These are phyloP conservation scores for Olyra latifolia DNA, from an alignment of 176 grass and related monocot species.

Conservation along the genomic window DNA sequence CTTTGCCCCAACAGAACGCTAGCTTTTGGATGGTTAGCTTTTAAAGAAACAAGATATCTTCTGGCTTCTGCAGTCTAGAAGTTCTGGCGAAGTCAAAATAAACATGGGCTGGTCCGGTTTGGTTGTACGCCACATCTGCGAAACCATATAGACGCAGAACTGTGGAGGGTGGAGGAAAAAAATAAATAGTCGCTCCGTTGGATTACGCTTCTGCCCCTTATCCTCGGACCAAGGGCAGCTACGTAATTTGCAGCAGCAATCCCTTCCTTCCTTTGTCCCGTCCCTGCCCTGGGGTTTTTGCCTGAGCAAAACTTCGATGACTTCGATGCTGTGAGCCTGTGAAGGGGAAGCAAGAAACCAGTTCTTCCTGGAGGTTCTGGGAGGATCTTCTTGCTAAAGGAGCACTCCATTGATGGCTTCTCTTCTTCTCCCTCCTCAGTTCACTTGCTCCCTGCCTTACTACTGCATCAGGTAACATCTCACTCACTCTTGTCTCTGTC, in stretches of 20 bases:
- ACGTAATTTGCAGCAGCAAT: slow-evolving; percentile 20
- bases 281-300: slow-evolving; percentile 2
- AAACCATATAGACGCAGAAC: no score
- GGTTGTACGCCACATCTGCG: no score
- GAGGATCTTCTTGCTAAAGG: slow-evolving; percentile 2
- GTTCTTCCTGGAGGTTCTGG: background rate
- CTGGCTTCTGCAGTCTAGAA: no score
- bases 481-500: no score
- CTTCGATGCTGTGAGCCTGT: no score
- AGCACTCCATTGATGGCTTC: slow-evolving; percentile 35
- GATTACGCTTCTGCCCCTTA: slow-evolving; percentile 27
- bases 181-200: rapidly evolving
- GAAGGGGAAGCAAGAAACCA: background rate
- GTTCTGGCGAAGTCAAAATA: no score
- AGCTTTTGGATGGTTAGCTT: no score
- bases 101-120: no score
- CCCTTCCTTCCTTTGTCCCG: no score
- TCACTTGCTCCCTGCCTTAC: slow-evolving; percentile 25
- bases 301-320: background rate
- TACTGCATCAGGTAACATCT: slow-evolving; percentile 26
- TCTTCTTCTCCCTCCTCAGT: slow-evolving; percentile 33
- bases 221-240: background rate
- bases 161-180: no score
- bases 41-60: no score
- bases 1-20: no score